These are phyloP conservation scores for Tylopilus intermedius DNA, from an alignment of 768 basidiomycete genomes.

Conservation along the genomic window DNA sequence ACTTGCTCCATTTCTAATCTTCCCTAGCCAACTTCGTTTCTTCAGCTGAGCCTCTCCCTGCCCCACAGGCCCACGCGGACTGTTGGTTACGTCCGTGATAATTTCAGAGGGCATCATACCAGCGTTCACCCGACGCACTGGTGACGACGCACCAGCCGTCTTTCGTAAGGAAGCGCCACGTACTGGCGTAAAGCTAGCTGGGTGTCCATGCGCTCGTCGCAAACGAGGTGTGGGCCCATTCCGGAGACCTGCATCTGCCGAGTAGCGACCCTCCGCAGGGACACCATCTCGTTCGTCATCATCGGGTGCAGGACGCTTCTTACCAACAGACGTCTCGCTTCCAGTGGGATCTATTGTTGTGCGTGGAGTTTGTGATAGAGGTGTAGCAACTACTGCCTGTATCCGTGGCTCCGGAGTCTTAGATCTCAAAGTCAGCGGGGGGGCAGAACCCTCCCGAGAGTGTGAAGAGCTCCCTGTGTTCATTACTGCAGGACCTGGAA, in stretches of 20 bases:
- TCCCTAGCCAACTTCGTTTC: constrained; percentile 67
- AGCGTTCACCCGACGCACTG: constrained; percentile 42
- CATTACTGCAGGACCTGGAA: constrained; percentile 6
- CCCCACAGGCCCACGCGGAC: constrained; percentile 38
- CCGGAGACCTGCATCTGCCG: constrained; percentile 32
- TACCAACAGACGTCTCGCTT: constrained; percentile 43
- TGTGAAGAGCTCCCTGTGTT: constrained; percentile 9
- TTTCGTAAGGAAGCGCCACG: constrained; percentile 45
- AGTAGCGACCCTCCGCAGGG: constrained; percentile 63
- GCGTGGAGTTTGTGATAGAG: constrained; percentile 47
- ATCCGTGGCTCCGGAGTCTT: constrained; percentile 50
- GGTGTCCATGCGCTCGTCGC: constrained; percentile 52
- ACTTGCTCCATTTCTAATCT: constrained; percentile 47
- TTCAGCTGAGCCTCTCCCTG: constrained; percentile 30
- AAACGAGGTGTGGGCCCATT: constrained; percentile 54
- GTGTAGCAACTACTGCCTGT: constrained; percentile 13
- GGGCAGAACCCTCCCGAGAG: constrained; percentile 36
- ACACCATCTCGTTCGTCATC: constrained; percentile 63
- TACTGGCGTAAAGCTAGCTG: constrained; percentile 70
- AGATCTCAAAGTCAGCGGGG: constrained; percentile 39
- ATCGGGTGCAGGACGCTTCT: constrained; percentile 73
- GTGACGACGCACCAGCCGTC: constrained; percentile 36
- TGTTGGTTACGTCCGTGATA: constrained; percentile 65
- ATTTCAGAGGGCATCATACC: constrained; percentile 33
- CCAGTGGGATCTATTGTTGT: constrained; percentile 27